A percentile compares a stretch with the other conserved stretches of the same genome.
Evolutionary conservation across 306 rosid genomes (phyloP).

Genomic region (Cucumis hystrix): DNA sequence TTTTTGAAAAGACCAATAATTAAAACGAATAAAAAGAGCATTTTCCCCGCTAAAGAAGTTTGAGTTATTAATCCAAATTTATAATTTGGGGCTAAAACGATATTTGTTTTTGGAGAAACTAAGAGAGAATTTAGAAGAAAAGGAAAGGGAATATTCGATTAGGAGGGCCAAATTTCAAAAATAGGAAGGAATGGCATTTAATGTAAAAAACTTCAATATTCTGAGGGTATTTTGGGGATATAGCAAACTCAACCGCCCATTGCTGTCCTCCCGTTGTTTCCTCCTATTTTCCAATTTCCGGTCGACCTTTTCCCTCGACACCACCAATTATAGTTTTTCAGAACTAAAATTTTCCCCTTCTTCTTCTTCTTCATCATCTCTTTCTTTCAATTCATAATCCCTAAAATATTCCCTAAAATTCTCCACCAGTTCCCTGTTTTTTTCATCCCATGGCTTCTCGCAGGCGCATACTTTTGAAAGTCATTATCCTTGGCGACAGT

Average conservation of each 20-base stretch:
- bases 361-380: background rate
- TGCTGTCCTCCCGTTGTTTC: conserved; percentile 1
- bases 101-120: background rate
- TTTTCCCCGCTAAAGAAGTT: background rate
- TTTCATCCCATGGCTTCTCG: conserved; percentile 73
- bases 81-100: background rate
- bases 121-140: background rate
- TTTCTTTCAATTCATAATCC: background rate
- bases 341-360: background rate
- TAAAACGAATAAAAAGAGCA: background rate
- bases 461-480: conserved; percentile 93
- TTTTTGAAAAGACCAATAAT: too few species aligned
- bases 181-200: background rate
- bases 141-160: background rate
- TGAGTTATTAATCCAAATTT: background rate
- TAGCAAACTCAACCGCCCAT: background rate
- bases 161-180: background rate
- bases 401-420: background rate
- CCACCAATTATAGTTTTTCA: background rate
- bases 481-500: conserved; percentile 97
- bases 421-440: background rate
- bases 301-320: background rate
- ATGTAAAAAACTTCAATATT: background rate
- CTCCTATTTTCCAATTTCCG: conserved; percentile 3
- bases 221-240: background rate